phyloP scores from a whole-genome alignment of 2,329 filamentous ascomycete species.

The Fusarium beomiforme region DNA sequence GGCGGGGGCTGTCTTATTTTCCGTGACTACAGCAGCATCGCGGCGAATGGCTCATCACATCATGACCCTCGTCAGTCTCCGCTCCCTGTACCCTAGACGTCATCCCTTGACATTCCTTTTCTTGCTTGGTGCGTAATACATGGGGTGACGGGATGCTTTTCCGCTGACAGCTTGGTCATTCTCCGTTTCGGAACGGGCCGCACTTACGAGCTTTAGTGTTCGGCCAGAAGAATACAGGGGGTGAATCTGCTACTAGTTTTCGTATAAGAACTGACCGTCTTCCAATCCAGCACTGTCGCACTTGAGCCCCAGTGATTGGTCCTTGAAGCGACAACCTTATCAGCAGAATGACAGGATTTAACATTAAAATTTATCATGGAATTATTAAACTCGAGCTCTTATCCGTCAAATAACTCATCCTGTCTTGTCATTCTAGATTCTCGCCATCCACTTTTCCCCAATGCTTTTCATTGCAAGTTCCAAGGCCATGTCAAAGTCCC shows the following conservation, averaged over 20 bases:
- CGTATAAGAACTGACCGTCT: background rate
- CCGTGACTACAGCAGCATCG: too few species aligned
- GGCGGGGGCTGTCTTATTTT: background rate
- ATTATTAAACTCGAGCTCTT: background rate
- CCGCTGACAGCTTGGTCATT: background rate
- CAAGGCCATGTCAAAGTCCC: background rate
- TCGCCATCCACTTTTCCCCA: background rate
- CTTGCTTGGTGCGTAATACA: background rate
- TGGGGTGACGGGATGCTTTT: background rate
- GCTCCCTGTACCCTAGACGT: too few species aligned
- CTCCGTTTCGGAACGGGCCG: background rate
- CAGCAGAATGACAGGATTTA: too few species aligned
- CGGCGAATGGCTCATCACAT: background rate
- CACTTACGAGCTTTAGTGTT: background rate
- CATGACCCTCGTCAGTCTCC: background rate
- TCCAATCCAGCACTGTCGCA: background rate
- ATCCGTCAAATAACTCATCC: background rate
- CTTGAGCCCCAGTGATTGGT: background rate
- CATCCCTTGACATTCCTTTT: too few species aligned
- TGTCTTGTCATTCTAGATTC: background rate
- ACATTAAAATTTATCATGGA: background rate
- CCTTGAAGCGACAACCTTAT: rapidly evolving
- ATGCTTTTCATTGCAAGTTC: background rate
- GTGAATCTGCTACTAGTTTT: background rate
- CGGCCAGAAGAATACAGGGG: background rate